Percentiles rank a stretch among this genome's conserved stretches.
phyloP scores from a whole-genome alignment of 768 basidiomycete genomes.

The Phlebiopsis gigantea region DNA sequence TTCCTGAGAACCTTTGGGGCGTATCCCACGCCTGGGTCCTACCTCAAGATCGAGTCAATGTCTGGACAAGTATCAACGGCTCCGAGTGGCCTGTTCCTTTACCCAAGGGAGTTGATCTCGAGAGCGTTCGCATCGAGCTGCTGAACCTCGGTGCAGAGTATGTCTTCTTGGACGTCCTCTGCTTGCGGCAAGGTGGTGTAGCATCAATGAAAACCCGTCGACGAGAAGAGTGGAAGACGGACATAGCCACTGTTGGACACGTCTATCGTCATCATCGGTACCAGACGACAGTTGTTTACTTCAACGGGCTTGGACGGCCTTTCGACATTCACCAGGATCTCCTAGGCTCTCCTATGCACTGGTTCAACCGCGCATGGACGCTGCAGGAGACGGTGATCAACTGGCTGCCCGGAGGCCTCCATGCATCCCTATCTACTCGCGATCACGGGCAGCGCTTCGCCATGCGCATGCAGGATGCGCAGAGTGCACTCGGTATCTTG shows the following conservation, averaged over 20 bases:
- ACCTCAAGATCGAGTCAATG: background rate
- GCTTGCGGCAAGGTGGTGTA: background rate
- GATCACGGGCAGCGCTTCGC: too few species aligned
- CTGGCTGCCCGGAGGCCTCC: too few species aligned
- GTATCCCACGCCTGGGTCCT: conserved; percentile 5
- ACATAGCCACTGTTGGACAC: conserved; percentile 1
- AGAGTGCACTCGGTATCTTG: too few species aligned
- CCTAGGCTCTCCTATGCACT: background rate
- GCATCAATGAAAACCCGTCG: background rate
- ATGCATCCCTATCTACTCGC: too few species aligned
- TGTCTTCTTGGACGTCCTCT: conserved; percentile 1
- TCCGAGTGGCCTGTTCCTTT: background rate
- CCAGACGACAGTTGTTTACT: background rate
- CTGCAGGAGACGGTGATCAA: background rate
- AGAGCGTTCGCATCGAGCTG: conserved; percentile 3
- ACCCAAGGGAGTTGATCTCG: background rate
- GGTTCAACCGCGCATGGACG: conserved; percentile 8
- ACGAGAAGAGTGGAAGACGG: background rate
- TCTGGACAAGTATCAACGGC: background rate
- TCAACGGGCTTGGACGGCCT: background rate
- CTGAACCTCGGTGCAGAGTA: background rate
- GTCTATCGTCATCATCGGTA: background rate
- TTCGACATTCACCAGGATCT: background rate
- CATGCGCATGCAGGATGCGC: too few species aligned
- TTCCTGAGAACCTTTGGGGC: background rate